A percentile compares a stretch with the other conserved stretches of the same genome.
phyloP scores from a whole-genome alignment of 495 filamentous ascomycete species.

The Penicillium fimorum region DNA sequence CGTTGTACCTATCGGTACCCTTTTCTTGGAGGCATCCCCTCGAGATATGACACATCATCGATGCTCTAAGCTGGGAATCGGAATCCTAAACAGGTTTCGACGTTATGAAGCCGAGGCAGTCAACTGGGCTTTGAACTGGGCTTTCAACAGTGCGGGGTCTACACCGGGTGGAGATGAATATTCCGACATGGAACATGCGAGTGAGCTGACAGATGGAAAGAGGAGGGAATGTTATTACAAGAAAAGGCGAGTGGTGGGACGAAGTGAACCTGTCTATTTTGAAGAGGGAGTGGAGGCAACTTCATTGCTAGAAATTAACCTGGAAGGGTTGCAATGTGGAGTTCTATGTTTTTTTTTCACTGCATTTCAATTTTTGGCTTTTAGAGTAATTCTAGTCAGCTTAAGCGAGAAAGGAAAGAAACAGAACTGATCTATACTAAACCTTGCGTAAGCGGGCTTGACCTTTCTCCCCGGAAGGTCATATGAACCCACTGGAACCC shows the following conservation, averaged over 20 bases:
- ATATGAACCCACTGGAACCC: neutral
- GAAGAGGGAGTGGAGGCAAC: neutral
- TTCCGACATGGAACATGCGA: neutral
- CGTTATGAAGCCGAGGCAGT: neutral
- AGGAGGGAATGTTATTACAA: neutral
- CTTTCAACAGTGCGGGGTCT: neutral
- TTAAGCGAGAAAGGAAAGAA: neutral
- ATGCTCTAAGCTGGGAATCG: neutral
- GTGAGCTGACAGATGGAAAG: neutral
- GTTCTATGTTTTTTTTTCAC: too few species aligned
- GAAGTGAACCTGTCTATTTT: neutral
- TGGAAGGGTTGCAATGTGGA: neutral
- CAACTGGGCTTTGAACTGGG: neutral
- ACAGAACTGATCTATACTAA: neutral
- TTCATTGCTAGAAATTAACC: neutral
- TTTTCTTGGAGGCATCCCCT: neutral
- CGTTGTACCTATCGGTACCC: too few species aligned
- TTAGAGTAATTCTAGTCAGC: neutral
- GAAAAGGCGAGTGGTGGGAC: neutral
- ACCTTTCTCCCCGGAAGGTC: neutral
- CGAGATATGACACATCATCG: neutral
- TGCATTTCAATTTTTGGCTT: neutral
- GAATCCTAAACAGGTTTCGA: neutral
- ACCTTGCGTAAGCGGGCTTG: neutral
- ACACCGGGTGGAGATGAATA: neutral